Conservation (phyloP, 331 rosid species). For the Quercus phellos region DNA sequence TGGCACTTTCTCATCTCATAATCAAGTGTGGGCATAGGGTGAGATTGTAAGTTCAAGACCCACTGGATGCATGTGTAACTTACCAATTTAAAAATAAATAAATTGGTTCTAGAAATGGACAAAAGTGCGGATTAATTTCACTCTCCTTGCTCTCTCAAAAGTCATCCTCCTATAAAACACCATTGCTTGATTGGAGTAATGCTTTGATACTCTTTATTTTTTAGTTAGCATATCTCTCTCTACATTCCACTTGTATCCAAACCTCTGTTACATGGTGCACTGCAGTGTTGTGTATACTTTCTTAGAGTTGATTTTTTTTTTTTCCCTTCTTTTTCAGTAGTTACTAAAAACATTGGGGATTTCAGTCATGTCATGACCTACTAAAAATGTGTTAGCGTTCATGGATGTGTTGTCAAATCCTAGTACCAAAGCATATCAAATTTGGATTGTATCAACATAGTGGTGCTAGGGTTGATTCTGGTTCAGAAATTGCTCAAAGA, state of each 20-base stretch:
- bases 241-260: background rate
- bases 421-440: too few species aligned
- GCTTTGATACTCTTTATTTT: background rate
- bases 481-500: too few species aligned
- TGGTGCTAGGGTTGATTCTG: too few species aligned
- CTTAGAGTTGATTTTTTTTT: background rate
- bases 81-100: too few species aligned
- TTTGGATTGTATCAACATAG: too few species aligned
- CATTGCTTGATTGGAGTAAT: background rate
- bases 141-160: background rate
- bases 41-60: too few species aligned
- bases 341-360: background rate
- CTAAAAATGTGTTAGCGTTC: background rate
- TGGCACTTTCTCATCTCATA: too few species aligned
- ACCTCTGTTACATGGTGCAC: background rate
- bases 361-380: background rate
- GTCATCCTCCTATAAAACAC: background rate
- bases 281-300: background rate
- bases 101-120: too few species aligned
- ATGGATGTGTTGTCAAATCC: too few species aligned
- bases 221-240: background rate
- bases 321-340: background rate
- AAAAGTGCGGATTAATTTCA: background rate
- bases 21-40: too few species aligned
- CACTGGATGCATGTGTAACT: too few species aligned